Base-by-base conservation (phyloP, 768 basidiomycete species). In the Naganishia vishniacii region DNA sequence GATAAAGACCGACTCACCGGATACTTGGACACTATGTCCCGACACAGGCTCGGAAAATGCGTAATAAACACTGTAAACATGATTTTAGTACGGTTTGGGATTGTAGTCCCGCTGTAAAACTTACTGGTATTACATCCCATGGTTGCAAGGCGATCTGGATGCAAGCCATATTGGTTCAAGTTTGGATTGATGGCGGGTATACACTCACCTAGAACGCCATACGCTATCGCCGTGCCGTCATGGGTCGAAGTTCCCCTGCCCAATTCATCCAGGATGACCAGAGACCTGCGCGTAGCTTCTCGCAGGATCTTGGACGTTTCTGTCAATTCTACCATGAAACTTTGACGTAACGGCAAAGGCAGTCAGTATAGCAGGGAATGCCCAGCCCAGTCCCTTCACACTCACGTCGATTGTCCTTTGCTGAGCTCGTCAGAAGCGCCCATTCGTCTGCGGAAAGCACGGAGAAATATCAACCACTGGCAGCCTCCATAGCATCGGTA, bases 281-380 rank as follows among this genome's bases (percentile, higher is more conserved):
- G 81, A 56, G 88, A 91, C 31, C 82, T 82, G 3, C 81, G 75
- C 0, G 90, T 88, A 0, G 89, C 88, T 3, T 84, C 80, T 37
- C 85, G 82, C 15, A 98, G 78, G 62, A 97, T 92, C 70, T 95
- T 89, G 70, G 86, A 87, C 0, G 93, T 95, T 75, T 97, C 92
- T 5, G 87, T 82, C 82, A 98, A 86, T 77, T 99, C 94, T 3
- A 97, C 89, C 93, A 95, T 95, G 75, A 97, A 95, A 0, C 53
- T 53, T n/a, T n/a, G n/a, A 31, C 11, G 3, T 9, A 26, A 0
- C 12, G 20, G 5, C 8, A 11, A 37, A 56, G 46, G 28, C 40
- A 13, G 28, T 23, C 28, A n/a, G 7, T 48, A 2, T 20, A 15
- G 28, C 45, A 18, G 4, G 28, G 8, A 20, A 11, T 6, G 28